Evolutionary conservation across 163 green algal species (phyloP), one percentile per base, ranked within the genome.

Genomic region (Scenedesmus sp.): DNA sequence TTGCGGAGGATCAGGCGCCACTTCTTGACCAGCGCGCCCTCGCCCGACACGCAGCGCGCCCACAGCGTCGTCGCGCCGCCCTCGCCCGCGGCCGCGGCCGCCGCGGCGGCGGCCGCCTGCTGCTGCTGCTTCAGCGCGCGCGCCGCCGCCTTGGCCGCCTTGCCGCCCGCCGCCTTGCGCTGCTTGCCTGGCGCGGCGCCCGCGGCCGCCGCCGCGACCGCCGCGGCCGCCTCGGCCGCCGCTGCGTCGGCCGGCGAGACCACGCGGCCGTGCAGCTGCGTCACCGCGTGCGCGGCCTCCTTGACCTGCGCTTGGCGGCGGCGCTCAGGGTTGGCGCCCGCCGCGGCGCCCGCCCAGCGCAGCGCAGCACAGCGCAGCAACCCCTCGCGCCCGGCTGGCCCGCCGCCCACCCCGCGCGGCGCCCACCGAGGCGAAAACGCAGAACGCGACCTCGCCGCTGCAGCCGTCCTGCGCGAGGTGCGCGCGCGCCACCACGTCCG

Each of bases 1-100:
- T 99, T 99, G 34, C 96, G 89, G 3, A 99, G 72, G 65, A 99
- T 97, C 54, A 99, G 33, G 54, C 94, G 88, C 92, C 93, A 98
- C 63, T 92, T 90, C 83, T 98, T 97, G 4, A 97, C 80, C 63
- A 96, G 89, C 20, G 91, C 77, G 3, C 95, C 95, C 79, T 99
- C 95, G 17, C 88, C 88, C 22, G 77, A 58, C 10, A 92, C 87
- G 79, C 96, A 90, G 0, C 96, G 85, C 1, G 91, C 92, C 96
- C 96, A 98, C 66, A 98, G 57, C 60, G 63, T 77, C 0, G 64
- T 63, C 28, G 53, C 48, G 47, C 54, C 63, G 24, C 56, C 65
- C 34, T 3, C 74, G 13, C 18, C 70, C 26, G 34, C 56, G 63
- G 53, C 42, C 56, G 33, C 74, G 42, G 54, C 28, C 39, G 13